Base-by-base conservation (phyloP, 2,329 filamentous ascomycete genomes). In the Calonectria henricotiae region DNA sequence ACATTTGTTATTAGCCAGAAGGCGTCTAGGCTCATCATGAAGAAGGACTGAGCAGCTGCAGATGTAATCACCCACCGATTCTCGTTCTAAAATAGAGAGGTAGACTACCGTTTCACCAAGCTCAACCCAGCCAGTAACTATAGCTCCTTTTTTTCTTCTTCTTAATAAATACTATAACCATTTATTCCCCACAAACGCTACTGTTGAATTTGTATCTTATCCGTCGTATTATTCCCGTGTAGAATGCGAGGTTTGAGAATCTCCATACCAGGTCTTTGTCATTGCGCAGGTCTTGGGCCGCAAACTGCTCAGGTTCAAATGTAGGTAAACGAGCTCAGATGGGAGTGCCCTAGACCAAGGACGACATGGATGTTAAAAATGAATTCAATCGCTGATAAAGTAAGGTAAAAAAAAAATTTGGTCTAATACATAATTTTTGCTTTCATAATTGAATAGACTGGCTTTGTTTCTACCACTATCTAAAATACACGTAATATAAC, bases 1-100 rank as follows among this genome's bases (percentile, higher is more conserved):
- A 74, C 73, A 1, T 74, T 74, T 35, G 25, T 74, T 37, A 74
- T 71, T 13, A 71, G 63, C 2, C 70, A 73, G n/a, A 74, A 73
- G 23, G 72, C 72, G 0, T 74, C 65, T 20, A 20, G 27, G 0
- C 27, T 55, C 0, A 72, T 74, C 3, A 3, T 72, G 4, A 27
- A 65, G n/a, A 49, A 49, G 61, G 20, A 63, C 15, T 30, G 44
- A 39, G 15, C 39, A 32, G 35, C 13, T 25, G 3, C 11, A 58
- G 35, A 27, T 58, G 51, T 11, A 9, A 17, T 39, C 32, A 11
- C 8, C 1, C 11, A 39, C 23, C 12, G 11, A 4, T 39, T 58
- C 23, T 39, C 7, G 5, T 58, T 58, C 20, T 23, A 25, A 32
- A 39, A 58, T 58, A 37, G 20, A 39, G n/a, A 58, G 32, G 32